A percentile compares a stretch with the other conserved stretches of the same genome.
These are phyloP conservation scores for Russula compacta DNA, from an alignment of 768 basidiomycete species.

Conservation along the genomic window DNA sequence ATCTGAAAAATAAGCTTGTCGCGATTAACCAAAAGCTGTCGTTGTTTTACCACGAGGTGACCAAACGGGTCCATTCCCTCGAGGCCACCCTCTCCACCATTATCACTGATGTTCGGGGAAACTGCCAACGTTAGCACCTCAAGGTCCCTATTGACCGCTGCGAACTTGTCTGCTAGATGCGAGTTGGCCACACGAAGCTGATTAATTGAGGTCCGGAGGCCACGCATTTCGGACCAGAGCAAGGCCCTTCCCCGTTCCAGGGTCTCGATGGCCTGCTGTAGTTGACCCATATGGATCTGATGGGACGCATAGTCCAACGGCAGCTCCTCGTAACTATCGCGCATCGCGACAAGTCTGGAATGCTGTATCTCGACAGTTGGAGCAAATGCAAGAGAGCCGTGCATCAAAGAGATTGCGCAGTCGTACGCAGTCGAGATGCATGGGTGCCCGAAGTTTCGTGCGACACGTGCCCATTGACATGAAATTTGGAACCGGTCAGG, in stretches of 20 bases:
- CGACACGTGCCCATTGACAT: neutral
- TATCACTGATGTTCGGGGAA: no score
- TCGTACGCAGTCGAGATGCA: neutral
- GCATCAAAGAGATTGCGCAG: neutral
- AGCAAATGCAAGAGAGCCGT: neutral
- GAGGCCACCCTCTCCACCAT: no score
- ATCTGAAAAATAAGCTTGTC: neutral
- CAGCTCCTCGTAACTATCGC: neutral
- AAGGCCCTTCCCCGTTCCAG: neutral
- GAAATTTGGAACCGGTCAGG: neutral
- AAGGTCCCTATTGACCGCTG: neutral
- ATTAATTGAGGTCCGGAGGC: neutral
- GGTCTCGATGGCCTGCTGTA: neutral
- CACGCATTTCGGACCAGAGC: neutral
- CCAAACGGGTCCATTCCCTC: neutral
- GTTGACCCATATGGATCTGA: neutral
- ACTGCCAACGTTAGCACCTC: neutral
- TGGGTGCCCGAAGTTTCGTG: neutral
- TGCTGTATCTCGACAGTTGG: neutral
- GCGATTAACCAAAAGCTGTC: neutral
- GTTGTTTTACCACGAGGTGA: constrained; percentile 24
- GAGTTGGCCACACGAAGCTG: neutral
- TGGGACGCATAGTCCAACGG: neutral
- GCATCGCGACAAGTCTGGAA: neutral
- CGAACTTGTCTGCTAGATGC: neutral